phyloP scores from a whole-genome alignment of 306 rosid genomes.

The Prunus padus region DNA sequence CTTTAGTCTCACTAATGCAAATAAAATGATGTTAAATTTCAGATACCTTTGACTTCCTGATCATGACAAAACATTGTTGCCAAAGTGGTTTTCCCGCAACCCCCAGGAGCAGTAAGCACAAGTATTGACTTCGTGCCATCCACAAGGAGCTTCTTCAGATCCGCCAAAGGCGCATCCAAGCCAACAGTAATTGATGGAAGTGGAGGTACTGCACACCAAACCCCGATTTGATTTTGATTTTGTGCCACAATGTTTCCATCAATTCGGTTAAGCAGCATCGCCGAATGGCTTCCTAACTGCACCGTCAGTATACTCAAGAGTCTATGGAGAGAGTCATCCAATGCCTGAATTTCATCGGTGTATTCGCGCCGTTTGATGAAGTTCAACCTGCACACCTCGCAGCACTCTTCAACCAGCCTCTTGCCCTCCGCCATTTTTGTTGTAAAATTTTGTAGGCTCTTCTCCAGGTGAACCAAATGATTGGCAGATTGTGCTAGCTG shows the following conservation, averaged over 20 bases:
- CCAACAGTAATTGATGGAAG: conserved; percentile 36
- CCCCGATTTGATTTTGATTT: conserved; percentile 3
- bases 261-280: not conserved
- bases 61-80: conserved; percentile 47
- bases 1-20: not conserved
- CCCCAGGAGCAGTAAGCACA: conserved; percentile 46
- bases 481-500: conserved; percentile 20
- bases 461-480: conserved; percentile 6
- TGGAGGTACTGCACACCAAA: conserved; percentile 32
- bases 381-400: conserved; percentile 32
- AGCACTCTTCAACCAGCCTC: conserved; percentile 29
- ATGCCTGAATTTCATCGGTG: conserved; percentile 31
- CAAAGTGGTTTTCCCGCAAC: conserved; percentile 57
- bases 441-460: not conserved
- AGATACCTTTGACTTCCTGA: conserved; percentile 35
- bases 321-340: conserved; percentile 29
- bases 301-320: not conserved
- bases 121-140: conserved; percentile 16
- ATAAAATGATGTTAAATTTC: not conserved
- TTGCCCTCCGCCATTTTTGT: conserved; percentile 25
- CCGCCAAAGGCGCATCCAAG: conserved; percentile 40
- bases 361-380: not conserved
- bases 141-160: conserved; percentile 38
- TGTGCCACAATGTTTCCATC: not conserved
- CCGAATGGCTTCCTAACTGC: not conserved